Percentiles rank a stretch among this genome's conserved stretches.
phyloP scores from a whole-genome alignment of 2,329 filamentous ascomycete species.

The Ascocoryne sarcoides region DNA sequence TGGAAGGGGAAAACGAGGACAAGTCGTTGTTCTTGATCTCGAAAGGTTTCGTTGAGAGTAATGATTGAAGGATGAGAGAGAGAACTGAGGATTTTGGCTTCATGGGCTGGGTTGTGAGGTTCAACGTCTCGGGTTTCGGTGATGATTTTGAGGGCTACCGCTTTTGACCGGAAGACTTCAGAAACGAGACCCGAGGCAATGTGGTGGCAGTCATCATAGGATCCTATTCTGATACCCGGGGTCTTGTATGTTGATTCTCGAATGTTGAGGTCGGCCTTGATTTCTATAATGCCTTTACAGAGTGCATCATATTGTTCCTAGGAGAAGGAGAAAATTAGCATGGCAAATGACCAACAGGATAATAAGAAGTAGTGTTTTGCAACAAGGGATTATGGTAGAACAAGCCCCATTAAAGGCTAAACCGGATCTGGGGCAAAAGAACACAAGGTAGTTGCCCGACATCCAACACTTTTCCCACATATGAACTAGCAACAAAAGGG shows the following conservation, averaged over 20 bases:
- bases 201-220: conserved; percentile 44
- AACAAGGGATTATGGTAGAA: no score
- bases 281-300: conserved; percentile 14
- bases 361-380: no score
- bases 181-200: conserved; percentile 69
- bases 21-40: conserved; percentile 60
- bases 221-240: conserved; percentile 39
- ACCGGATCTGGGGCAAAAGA: no score
- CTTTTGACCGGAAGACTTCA: conserved; percentile 60
- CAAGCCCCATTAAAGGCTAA: no score
- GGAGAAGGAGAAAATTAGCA: not conserved
- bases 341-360: not conserved
- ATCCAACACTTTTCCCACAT: no score
- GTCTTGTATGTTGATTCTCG: conserved; percentile 12
- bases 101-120: conserved; percentile 75
- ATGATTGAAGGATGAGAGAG: conserved; percentile 53
- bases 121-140: conserved; percentile 61
- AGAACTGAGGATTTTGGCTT: conserved; percentile 62
- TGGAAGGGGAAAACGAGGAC: conserved; percentile 82
- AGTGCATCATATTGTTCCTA: conserved; percentile 50
- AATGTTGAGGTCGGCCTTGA: not conserved
- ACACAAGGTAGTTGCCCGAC: no score
- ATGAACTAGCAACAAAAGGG: no score
- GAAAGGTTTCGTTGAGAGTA: conserved; percentile 63
- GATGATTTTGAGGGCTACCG: conserved; percentile 77